A percentile compares a stretch with the other conserved stretches of the same genome.
Conservation (phyloP, 1,284 basidiomycete genomes). For the Sanghuangporus baumii region DNA sequence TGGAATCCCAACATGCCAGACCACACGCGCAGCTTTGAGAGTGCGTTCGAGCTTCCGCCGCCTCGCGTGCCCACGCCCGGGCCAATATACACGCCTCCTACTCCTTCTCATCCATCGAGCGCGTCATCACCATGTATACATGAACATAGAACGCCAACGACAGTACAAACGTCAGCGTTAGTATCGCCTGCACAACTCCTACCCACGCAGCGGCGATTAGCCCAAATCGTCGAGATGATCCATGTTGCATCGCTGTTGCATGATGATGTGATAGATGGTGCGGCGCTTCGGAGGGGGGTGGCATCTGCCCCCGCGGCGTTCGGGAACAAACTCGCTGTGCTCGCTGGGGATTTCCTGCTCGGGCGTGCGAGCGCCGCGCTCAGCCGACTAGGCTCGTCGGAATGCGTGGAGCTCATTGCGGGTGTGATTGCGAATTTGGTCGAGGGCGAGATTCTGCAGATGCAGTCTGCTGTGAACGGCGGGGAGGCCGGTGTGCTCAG, state of each 20-base stretch:
- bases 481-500: constrained; percentile 10
- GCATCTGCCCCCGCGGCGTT: constrained; percentile 85
- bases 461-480: constrained; percentile 44
- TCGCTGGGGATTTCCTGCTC: constrained; percentile 94
- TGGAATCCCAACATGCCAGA: constrained; percentile 80
- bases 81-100: constrained; percentile 33
- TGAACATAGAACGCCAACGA: neutral
- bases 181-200: constrained; percentile 42
- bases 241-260: constrained; percentile 95
- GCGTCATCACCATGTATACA: too few species aligned
- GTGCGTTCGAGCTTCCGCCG: constrained; percentile 39
- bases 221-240: constrained; percentile 98
- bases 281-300: constrained; percentile 74
- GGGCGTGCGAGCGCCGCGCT: constrained; percentile 88
- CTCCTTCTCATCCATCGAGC: constrained; percentile 26
- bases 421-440: constrained; percentile 94
- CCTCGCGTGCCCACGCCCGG: constrained; percentile 33
- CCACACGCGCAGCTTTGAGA: constrained; percentile 49
- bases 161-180: constrained; percentile 24
- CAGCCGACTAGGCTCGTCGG: constrained; percentile 78
- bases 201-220: constrained; percentile 87
- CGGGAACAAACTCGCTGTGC: constrained; percentile 93
- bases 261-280: constrained; percentile 91
- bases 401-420: constrained; percentile 92
- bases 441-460: constrained; percentile 93